Conservation (phyloP, 169 alveolate species). For the Neospora caninum region DNA sequence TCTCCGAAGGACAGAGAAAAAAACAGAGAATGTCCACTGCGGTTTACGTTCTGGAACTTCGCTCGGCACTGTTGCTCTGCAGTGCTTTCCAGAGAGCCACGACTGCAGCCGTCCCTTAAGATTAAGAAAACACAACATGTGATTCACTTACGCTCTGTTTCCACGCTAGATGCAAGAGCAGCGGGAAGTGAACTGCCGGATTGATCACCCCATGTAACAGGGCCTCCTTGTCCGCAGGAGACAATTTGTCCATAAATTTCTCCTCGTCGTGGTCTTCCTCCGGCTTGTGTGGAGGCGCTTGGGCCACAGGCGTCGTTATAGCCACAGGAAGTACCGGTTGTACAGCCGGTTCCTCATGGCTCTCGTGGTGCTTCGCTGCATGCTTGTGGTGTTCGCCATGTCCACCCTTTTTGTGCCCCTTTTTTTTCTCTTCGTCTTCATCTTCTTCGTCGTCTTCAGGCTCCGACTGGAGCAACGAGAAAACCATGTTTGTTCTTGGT, state of each 20-base stretch:
- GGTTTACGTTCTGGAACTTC: too few species aligned
- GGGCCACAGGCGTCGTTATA: too few species aligned
- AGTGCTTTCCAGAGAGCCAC: too few species aligned
- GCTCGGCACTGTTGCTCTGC: too few species aligned
- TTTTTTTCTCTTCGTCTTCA: neutral
- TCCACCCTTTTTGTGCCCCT: neutral
- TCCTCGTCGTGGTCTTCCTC: neutral
- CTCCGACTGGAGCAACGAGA: neutral
- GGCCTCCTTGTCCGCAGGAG: neutral
- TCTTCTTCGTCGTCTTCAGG: neutral
- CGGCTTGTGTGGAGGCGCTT: neutral
- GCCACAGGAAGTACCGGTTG: too few species aligned
- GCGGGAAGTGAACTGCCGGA: slow-evolving; percentile 8
- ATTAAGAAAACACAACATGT: neutral
- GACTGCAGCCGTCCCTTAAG: too few species aligned
- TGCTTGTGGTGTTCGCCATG: neutral
- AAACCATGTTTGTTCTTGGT: neutral
- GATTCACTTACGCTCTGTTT: neutral
- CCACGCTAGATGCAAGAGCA: neutral
- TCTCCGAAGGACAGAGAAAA: too few species aligned
- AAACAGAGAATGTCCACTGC: too few species aligned
- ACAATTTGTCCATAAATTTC: neutral
- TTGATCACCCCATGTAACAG: neutral
- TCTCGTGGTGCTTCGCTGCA: neutral
- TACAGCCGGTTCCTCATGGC: neutral